Evolutionary conservation across 306 rosid species (phyloP).

Genomic region (Abrus pulchellus): DNA sequence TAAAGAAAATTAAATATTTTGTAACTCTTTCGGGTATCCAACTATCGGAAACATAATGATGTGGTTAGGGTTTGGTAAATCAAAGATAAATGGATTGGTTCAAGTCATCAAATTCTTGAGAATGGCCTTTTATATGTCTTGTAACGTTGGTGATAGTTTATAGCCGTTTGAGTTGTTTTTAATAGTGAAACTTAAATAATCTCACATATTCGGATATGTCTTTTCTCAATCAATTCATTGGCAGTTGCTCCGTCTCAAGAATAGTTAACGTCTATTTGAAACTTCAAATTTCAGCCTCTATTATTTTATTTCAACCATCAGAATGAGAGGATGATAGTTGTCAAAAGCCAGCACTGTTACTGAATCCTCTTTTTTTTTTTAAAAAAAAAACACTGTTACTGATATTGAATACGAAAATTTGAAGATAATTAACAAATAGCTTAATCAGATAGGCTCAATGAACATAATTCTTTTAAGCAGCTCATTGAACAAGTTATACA

Average conservation of each 20-base stretch:
- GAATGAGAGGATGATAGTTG: conserved; percentile 1
- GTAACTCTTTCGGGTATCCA: not conserved
- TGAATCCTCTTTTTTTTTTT: too few relatives aligned
- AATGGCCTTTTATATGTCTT: not conserved
- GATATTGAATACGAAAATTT: not conserved
- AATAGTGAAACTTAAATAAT: conserved; percentile 2
- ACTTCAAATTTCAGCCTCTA: conserved; percentile 11
- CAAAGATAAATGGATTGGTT: not conserved
- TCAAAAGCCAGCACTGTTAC: not conserved
- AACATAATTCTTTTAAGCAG: not conserved
- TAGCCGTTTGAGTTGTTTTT: not conserved
- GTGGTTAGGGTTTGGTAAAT: not conserved
- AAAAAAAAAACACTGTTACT: not conserved
- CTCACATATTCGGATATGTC: not conserved
- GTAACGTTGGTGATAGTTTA: conserved; percentile 12
- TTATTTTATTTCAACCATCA: not conserved
- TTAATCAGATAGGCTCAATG: not conserved
- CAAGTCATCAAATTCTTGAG: not conserved
- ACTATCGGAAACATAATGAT: not conserved
- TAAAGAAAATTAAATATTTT: not conserved
- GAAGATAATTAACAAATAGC: not conserved
- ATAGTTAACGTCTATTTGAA: not conserved
- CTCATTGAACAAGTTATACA: not conserved
- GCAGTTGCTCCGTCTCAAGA: conserved; percentile 18
- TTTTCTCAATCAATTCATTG: conserved; percentile 10